Base-by-base conservation (phyloP, 1,284 basidiomycete species). In the Cryptococcus sp. region DNA sequence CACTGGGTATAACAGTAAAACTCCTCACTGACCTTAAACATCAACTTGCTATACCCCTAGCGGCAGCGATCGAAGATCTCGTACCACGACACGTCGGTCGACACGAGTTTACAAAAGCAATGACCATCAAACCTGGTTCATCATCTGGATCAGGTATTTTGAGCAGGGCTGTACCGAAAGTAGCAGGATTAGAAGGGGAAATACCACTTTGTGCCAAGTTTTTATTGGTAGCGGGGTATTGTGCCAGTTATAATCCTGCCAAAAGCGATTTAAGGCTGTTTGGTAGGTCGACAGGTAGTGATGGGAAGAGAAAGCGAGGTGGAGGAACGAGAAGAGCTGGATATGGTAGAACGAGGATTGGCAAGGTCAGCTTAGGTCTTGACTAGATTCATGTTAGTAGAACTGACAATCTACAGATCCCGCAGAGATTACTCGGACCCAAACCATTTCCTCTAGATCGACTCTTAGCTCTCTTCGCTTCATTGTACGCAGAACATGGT, bases 171-270 rank as follows among this genome's bases (percentile, higher is more conserved):
- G 23, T 23, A 23, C 23, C 23, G 23, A n/a, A 10, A 38, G 32
- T 37, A 30, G 43, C n/a, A 13, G 13, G 52, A n/a, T 37, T 49
- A 34, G 47, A n/a, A 14, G 53, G 15, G 13, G 66, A 71, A n/a
- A 74, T 88, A 30, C 81, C 85, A 2, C 74, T 80, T 0, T 79
- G 87, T 73, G 84, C 84, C 11, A 87, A 87, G 61, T 93, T 86
- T 66, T 80, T 95, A 15, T 77, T 95, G 10, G 74, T 95, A 6
- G 88, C 91, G 0, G 83, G 87, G 0, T 96, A 87, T 71, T 77
- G 94, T 36, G 90, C 90, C 2, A 90, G 88, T 46, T 89, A 87
- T 56, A 96, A 96, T 71, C 91, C 92, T 0, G 74, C 85, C 0
- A 87, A 86, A 65, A 85, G 84, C 5, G 93, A 96, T 71, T 55